Conservation (phyloP, 768 basidiomycete genomes). For the Mycena sanguinolenta region DNA sequence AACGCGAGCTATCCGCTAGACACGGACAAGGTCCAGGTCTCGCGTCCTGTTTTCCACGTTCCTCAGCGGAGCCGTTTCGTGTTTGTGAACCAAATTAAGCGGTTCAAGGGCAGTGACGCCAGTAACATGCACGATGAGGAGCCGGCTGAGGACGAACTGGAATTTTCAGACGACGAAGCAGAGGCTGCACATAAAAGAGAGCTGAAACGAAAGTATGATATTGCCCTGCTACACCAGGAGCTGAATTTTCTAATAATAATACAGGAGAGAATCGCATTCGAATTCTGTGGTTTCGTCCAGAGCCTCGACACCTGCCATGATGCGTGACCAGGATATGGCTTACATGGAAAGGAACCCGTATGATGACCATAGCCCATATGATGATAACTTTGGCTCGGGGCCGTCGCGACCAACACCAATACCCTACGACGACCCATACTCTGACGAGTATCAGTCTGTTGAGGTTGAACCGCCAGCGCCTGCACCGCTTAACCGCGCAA, state of each 20-base stretch:
- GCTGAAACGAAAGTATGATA: constrained; percentile 69
- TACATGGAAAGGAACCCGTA: constrained; percentile 72
- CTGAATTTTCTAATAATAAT: constrained; percentile 15
- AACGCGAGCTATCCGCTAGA: constrained; percentile 75
- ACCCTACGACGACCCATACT: constrained; percentile 87
- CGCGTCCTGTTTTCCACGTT: constrained; percentile 85
- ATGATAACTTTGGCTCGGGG: constrained; percentile 69
- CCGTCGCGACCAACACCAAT: constrained; percentile 75
- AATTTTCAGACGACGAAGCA: constrained; percentile 96
- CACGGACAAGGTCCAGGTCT: constrained; percentile 63
- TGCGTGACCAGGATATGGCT: constrained; percentile 67
- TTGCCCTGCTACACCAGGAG: constrained; percentile 14
- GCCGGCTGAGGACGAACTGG: constrained; percentile 88
- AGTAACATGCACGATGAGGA: constrained; percentile 97
- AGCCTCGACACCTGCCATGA: constrained; percentile 66
- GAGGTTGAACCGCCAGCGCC: constrained; percentile 42
- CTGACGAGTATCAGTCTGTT: constrained; percentile 55
- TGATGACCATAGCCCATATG: constrained; percentile 77
- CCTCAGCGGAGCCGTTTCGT: constrained; percentile 87
- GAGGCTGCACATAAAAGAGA: constrained; percentile 80
- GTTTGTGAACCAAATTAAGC: constrained; percentile 79
- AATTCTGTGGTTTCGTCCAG: constrained; percentile 67
- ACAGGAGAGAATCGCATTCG: constrained; percentile 68
- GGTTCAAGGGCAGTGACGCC: constrained; percentile 90
- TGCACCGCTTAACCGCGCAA: constrained; percentile 14